Conservation (phyloP, 192 early-diverging fungal species). For the Coemansia sp. region DNA sequence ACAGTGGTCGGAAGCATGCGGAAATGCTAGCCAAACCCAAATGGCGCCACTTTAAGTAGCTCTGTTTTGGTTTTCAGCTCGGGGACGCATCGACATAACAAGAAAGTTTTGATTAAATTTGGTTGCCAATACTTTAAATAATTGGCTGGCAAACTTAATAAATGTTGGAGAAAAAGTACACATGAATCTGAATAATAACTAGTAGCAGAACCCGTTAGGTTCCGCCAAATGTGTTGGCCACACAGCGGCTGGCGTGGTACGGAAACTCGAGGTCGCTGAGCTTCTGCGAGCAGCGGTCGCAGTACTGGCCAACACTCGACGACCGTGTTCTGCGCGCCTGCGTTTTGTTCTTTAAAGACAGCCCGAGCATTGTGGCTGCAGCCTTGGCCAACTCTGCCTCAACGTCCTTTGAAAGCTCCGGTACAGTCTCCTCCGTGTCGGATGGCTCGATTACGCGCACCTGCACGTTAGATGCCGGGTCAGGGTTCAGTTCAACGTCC, state of each 20-base stretch:
- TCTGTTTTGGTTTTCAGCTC: not conserved
- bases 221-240: not conserved
- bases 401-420: not conserved
- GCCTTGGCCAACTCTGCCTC: conserved; percentile 2
- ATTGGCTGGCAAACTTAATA: not conserved
- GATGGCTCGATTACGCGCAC: not conserved
- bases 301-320: not conserved
- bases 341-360: not conserved
- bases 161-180: conserved; percentile 1
- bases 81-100: not conserved
- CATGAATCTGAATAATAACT: not conserved
- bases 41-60: not conserved
- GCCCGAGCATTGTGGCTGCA: not conserved
- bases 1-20: not conserved
- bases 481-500: not conserved
- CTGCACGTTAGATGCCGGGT: not conserved
- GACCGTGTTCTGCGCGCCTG: not conserved
- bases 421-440: not conserved
- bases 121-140: not conserved
- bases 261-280: not conserved
- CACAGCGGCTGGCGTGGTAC: conserved; percentile 1
- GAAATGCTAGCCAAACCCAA: not conserved
- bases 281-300: not conserved
- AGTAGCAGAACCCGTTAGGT: not conserved
- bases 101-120: not conserved